Percentiles rank a stretch among this genome's conserved stretches.
phyloP scores from a whole-genome alignment of 2,329 filamentous ascomycete species.

The Calonectria multiphialidica region DNA sequence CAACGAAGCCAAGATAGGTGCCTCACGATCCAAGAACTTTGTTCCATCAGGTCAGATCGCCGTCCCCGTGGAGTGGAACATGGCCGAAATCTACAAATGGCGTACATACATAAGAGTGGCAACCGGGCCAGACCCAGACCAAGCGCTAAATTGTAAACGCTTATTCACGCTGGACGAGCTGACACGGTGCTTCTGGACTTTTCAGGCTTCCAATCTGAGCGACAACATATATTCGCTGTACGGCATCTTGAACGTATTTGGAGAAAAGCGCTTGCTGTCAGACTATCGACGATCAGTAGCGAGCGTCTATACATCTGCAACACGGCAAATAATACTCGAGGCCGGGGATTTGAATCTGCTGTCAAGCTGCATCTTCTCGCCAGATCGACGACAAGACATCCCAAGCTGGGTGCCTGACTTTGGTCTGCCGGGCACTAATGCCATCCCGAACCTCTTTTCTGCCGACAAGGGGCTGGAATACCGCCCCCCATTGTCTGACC shows the following conservation, averaged over 20 bases:
- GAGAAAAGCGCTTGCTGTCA: conserved; percentile 20
- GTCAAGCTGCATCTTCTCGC: conserved; percentile 27
- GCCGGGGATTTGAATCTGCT: conserved; percentile 31
- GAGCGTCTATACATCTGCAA: conserved; percentile 36
- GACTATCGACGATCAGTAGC: conserved; percentile 38
- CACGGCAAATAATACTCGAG: conserved; percentile 36
- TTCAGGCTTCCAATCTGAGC: conserved; percentile 38
- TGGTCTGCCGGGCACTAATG: conserved; percentile 34
- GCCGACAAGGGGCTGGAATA: conserved; percentile 37
- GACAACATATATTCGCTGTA: conserved; percentile 43
- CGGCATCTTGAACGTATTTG: conserved; percentile 39
- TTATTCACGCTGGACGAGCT: conserved; percentile 32
- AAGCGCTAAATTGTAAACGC: conserved; percentile 11
- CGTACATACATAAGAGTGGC: conserved; percentile 23
- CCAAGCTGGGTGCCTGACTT: conserved; percentile 43
- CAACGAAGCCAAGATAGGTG: conserved; percentile 32
- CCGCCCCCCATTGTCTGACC: neutral
- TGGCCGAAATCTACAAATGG: conserved; percentile 41
- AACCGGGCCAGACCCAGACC: neutral
- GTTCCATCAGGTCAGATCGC: conserved; percentile 31
- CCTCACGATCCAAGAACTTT: conserved; percentile 26
- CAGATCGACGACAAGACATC: conserved; percentile 16
- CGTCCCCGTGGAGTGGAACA: conserved; percentile 41
- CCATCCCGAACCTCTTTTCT: conserved; percentile 31
- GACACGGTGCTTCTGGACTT: conserved; percentile 39